Base-by-base conservation (phyloP, 1,139 yeast species). In the Eremothecium sinecaudum region DNA sequence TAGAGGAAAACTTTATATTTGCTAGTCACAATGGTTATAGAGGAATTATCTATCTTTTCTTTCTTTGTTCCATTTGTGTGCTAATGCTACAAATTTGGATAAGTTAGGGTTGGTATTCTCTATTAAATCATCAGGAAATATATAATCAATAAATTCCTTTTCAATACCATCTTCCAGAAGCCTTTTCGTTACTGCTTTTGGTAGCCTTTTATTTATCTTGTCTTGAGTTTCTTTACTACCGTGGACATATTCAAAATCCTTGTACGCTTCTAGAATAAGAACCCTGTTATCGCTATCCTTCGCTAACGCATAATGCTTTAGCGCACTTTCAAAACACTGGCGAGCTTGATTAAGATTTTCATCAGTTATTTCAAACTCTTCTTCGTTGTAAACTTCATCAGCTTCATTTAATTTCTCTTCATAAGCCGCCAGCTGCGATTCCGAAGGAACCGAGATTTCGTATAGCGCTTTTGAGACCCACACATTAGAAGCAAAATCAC, bases 391-490 rank as follows among this genome's bases (percentile, higher is more conserved):
- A 14, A 61, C 66, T 9, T 61, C 68, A n/a, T 57, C 61, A 10
- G 53, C 58, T 27, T 63, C 59, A 34, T 35, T 45, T 46, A 34
- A 50, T 42, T 33, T 45, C 41, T 46, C 39, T 40, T 66, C 66
- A 21, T 23, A 24, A 15, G 29, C 16, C 20, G 10, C 23, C n/a
- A 75, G 40, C 48, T 79, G 86, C 7, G 57, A 59, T 1, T 61
- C 59, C 2, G 78, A 67, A 2, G 87, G 87, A 2, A 79, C 69
- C 1, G 77, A 64, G 1, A 81, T 63, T 51, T 84, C 94, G 52
- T 79, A 79, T 42, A 75, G 59, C 2, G 94, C 93, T 48, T 64
- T 68, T 12, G 76, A 66, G 6, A 81, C 68, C 90, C 93, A 82
- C 2, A 66, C 58, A 15, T 64, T 59, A 5, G 73, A 64, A 5